Base-by-base conservation (phyloP, 805 yeast genomes). In the Wickerhamomyces bovis region DNA sequence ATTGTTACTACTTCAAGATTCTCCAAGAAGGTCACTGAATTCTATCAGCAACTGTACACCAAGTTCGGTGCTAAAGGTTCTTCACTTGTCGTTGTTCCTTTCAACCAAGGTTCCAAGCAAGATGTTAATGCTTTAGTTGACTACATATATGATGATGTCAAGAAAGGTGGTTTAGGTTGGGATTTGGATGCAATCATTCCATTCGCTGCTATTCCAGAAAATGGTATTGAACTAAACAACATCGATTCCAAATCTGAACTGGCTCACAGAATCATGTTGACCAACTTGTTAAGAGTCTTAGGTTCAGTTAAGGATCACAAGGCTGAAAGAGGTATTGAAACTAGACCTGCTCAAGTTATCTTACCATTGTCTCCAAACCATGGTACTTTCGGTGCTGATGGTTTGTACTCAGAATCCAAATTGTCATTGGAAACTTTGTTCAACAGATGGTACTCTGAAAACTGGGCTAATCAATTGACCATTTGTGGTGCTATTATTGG, bases 391-490 rank as follows among this genome's bases (percentile, higher is more conserved):
- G 99, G 99, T 66, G 85, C 87, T 56, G 99, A 94, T 65, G 99
- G 99, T 72, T 76, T 94, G 66, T 94, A 94, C 77, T 90, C 98
- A 20, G 99, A 94, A 76, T 92, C 98, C 51, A 94, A 94, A 78
- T 74, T 92, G 50, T 87, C 95, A 38, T 76, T 94, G 58, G 99
- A 94, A 75, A 92, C 98, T 28, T 75, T 94, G 65, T 89, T 94
- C 81, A 92, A 92, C 84, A 87, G 97, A 79, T 94, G 99, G 99
- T 78, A 83, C 70, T 90, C 99, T 42, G 99, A 94, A 76, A 85
- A 89, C 50, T 94, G 99, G 99, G 83, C 85, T 41, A 74, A 85
- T 55, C 94, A 87, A 74, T 81, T 94, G 72, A 94, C 98, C 49
- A 76, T 94, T 51, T 90, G 97, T 70, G 99, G 99, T 76, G 97